These are phyloP conservation scores for Suillus spraguei DNA, from an alignment of 768 basidiomycete species.

Conservation along the genomic window DNA sequence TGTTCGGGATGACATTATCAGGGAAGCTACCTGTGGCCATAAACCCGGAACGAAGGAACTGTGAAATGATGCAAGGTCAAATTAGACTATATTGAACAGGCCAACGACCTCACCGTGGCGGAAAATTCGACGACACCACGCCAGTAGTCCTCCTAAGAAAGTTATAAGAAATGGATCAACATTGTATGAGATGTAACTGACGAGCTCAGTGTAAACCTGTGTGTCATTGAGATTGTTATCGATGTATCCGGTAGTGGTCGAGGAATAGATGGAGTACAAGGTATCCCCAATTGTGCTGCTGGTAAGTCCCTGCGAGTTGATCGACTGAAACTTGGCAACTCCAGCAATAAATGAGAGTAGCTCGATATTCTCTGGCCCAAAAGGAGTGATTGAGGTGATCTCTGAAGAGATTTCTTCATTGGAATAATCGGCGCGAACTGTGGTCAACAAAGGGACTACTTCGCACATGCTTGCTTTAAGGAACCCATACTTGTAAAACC, in stretches of 20 bases:
- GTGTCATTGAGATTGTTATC: not conserved
- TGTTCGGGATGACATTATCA: conserved; percentile 1
- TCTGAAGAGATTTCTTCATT: not conserved
- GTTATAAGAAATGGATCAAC: not conserved
- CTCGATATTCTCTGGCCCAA: conserved; percentile 6
- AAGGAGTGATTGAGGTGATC: not conserved
- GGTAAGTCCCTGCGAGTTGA: conserved; percentile 17
- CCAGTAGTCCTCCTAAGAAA: conserved; percentile 12
- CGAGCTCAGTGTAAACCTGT: conserved; percentile 1
- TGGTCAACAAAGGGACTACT: conserved; percentile 14
- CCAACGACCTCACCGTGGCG: conserved; percentile 5
- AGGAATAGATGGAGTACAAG: conserved; percentile 17
- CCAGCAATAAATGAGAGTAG: conserved; percentile 19
- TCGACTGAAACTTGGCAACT: conserved; percentile 12
- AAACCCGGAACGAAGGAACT: conserved; percentile 15
- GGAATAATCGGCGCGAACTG: conserved; percentile 11
- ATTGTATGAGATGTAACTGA: not conserved
- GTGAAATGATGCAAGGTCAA: not conserved
- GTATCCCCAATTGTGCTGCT: conserved; percentile 23
- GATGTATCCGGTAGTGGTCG: not conserved
- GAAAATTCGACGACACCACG: conserved; percentile 14
- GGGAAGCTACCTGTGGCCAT: conserved; percentile 7
- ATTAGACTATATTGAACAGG: not conserved
- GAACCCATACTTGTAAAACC: conserved; percentile 12
- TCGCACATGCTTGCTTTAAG: conserved; percentile 15